These are phyloP conservation scores for Neurospora sp. DNA, from an alignment of 495 filamentous ascomycete species.

Conservation along the genomic window DNA sequence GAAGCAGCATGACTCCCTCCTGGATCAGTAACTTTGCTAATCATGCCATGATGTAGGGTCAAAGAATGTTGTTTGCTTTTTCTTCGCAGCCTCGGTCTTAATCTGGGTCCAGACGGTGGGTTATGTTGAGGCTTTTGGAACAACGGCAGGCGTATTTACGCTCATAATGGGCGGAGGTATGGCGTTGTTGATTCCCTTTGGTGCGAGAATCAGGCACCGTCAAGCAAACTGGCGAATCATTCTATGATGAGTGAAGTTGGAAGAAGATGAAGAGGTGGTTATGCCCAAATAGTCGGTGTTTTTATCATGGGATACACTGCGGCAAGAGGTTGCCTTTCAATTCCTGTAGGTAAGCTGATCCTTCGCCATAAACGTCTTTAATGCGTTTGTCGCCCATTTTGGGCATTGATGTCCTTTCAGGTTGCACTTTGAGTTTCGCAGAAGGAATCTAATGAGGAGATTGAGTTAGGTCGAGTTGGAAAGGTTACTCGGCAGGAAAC, in stretches of 20 bases:
- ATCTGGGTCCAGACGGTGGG: constrained; percentile 42
- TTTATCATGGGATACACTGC: background rate
- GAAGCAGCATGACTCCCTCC: background rate
- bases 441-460: background rate
- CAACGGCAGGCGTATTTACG: constrained; percentile 42
- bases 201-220: constrained; percentile 18
- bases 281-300: background rate
- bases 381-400: background rate
- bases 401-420: background rate
- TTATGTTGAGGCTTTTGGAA: constrained; percentile 40
- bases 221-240: constrained; percentile 25
- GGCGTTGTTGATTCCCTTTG: constrained; percentile 21
- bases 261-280: background rate
- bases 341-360: background rate
- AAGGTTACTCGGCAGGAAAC: background rate
- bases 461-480: background rate
- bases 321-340: background rate
- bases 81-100: constrained; percentile 22
- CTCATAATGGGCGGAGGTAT: constrained; percentile 20
- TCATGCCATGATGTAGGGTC: constrained; percentile 7
- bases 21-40: background rate
- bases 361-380: background rate
- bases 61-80: constrained; percentile 25
- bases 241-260: constrained; percentile 7
- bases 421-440: background rate